phyloP scores from a whole-genome alignment of 306 rosid species.

The Cercis canadensis region DNA sequence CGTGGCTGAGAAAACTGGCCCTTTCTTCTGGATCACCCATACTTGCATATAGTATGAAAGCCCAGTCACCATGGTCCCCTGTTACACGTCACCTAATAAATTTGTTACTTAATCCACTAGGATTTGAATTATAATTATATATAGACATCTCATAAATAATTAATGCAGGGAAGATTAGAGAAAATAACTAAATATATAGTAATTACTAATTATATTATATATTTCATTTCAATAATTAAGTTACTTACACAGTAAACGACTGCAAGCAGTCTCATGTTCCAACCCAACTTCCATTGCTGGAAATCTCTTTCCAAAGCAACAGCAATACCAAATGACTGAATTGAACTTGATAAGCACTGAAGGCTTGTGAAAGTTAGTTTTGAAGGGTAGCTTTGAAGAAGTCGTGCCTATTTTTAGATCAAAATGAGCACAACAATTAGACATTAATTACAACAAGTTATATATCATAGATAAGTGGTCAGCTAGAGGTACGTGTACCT shows the following conservation, averaged over 20 bases:
- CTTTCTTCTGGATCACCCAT: slow-evolving; percentile 49
- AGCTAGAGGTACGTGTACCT: slow-evolving; percentile 44
- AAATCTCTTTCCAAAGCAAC: slow-evolving; percentile 59
- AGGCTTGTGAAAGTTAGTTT: slow-evolving; percentile 50
- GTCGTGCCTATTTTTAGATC: slow-evolving; percentile 41
- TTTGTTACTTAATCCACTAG: not conserved
- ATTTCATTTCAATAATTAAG: too few relatives aligned
- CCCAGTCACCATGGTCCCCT: slow-evolving; percentile 53
- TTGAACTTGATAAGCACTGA: slow-evolving; percentile 52
- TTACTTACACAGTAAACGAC: slow-evolving; percentile 53
- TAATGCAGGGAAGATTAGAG: too few relatives aligned
- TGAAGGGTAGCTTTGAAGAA: slow-evolving; percentile 56
- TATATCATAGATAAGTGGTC: too few relatives aligned
- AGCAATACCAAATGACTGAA: slow-evolving; percentile 59
- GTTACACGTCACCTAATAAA: not conserved
- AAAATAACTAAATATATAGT: too few relatives aligned
- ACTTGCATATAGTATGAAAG: slow-evolving; percentile 44
- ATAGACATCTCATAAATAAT: not conserved
- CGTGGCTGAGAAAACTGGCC: slow-evolving; percentile 53
- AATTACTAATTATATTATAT: too few relatives aligned
- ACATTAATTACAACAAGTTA: not conserved
- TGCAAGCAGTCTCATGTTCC: slow-evolving; percentile 51
- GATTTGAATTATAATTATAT: too few relatives aligned
- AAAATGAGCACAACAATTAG: not conserved
- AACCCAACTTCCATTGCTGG: slow-evolving; percentile 61